Base-by-base conservation (phyloP, 2,329 filamentous ascomycete genomes). In the Epichloe bromicola region DNA sequence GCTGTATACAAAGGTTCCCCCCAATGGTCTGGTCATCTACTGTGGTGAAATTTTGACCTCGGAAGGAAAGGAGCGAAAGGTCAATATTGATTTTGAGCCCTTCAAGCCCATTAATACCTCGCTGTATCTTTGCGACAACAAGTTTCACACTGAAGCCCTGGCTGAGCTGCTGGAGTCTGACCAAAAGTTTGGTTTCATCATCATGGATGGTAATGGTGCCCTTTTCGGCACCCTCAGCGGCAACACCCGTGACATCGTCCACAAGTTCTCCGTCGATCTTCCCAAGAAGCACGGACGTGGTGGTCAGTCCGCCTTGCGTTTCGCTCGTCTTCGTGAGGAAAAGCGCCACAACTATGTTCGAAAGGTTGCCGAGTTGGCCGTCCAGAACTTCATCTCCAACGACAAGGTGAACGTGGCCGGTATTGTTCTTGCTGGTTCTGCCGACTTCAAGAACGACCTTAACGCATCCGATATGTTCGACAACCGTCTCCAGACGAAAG, bases 91-190 rank as follows among this genome's bases (percentile, higher is more conserved):
- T 68, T 98, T 98, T 69, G 93, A 98, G 73, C 93, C 93, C 34
- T 98, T 98, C 80, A 98, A 98, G 79, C 93, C 93, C 55, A 98
- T 98, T 82, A 98, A 98, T 73, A 98, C 93, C 37, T 98, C 94
- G 43, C 80, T 98, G 45, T 98, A 98, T 70, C 87, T 98, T 55
- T 98, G 93, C 74, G 93, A 98, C 82, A 98, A 98, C 79, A 98
- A 98, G 67, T 98, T 98, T 72, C 93, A 98, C 68, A 98, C 93
- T 52, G 93, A 98, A 72, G 91, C 93, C 17, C 75, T 98, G 59
- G 93, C 90, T 58, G 93, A 98, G 74, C 80, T 98, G 63, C 84
- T 98, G 59, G 93, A 98, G 73, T 96, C 91, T 17, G 93, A 98
- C 68, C 93, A 97, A 73, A 96, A 95, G 72, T 98, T 98, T 62